Base-by-base conservation (phyloP, 2,329 filamentous ascomycete genomes). In the Colletotrichum sp. region DNA sequence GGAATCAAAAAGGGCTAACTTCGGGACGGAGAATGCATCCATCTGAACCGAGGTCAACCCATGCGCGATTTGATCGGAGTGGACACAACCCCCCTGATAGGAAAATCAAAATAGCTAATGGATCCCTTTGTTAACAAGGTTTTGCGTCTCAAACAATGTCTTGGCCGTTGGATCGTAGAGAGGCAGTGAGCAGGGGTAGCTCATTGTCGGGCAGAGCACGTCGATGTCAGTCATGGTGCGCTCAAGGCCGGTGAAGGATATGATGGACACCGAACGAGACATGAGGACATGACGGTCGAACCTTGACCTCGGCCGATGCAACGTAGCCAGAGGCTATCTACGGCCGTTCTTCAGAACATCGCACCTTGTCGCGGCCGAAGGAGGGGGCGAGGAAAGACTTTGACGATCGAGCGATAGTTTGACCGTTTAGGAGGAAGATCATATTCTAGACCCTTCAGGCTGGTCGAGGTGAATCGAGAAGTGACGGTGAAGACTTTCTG, bases 41-140 rank as follows among this genome's bases (percentile, higher is more conserved):
- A 52, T 65, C 27, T 30, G 52, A 59, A 39, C 52, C 30, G 36
- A 59, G 36, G 49, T 39, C 29, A 59, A 55, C 64, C 22, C 39
- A 63, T 8, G 66, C 22, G 52, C 34, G 49, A 22, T 25, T 62
- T 25, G 55, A 63, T 70, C 32, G 11, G 55, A 70, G 34, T 6
- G 36, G 34, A 32, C 29, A 34, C 34, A 36, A 34, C 12, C 32
- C 34, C n/a, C 52, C 62, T 66, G 69, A 72, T 29, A 66, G 61
- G 49, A 71, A 67, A 39, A 55, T 22, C 59, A 72, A 72, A 72
- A 72, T 75, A 75, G 52, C 52, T 75, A 75, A 75, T 75, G 72
- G 57, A 75, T 62, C 72, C n/a, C 68, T 66, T 59, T 72, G 52
- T 72, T 62, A 72, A 19, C 39, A 67, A 27, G 32, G 39, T 32